Conservation (phyloP, 2,329 filamentous ascomycete genomes). For the Alternaria burnsii region DNA sequence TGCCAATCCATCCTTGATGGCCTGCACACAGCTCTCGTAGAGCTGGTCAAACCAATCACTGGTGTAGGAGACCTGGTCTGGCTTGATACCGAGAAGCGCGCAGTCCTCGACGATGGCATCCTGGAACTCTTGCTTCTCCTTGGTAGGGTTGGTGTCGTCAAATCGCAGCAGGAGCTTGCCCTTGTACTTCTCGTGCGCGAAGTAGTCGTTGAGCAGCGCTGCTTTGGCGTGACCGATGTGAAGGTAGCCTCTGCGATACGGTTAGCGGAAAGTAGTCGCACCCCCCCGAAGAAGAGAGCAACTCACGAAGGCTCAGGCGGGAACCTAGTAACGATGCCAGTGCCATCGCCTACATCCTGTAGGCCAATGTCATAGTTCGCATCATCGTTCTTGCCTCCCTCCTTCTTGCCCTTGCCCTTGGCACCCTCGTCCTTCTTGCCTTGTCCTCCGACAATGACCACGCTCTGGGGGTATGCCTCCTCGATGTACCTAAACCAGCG, state of each 20-base stretch:
- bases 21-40: constrained; percentile 82
- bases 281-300: not conserved
- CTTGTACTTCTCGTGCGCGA: constrained; percentile 91
- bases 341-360: constrained; percentile 78
- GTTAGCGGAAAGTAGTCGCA: constrained; percentile 11
- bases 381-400: constrained; percentile 73
- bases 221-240: constrained; percentile 97
- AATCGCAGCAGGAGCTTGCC: constrained; percentile 91
- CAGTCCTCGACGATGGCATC: constrained; percentile 94
- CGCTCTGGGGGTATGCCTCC: constrained; percentile 78
- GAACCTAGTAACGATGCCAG: constrained; percentile 85
- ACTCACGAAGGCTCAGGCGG: constrained; percentile 88
- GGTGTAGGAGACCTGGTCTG: constrained; percentile 86
- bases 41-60: constrained; percentile 95
- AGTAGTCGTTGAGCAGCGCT: constrained; percentile 93
- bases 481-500: constrained; percentile 92
- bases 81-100: constrained; percentile 87
- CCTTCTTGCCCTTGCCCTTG: constrained; percentile 71
- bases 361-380: constrained; percentile 90
- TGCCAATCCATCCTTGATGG: constrained; percentile 86
- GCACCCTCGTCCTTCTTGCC: constrained; percentile 60
- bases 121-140: constrained; percentile 96
- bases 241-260: constrained; percentile 70
- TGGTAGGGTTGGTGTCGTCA: constrained; percentile 96
- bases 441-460: constrained; percentile 64